These are phyloP conservation scores for Trichoderma koningii DNA, from an alignment of 2,329 filamentous ascomycete species.

Conservation along the genomic window DNA sequence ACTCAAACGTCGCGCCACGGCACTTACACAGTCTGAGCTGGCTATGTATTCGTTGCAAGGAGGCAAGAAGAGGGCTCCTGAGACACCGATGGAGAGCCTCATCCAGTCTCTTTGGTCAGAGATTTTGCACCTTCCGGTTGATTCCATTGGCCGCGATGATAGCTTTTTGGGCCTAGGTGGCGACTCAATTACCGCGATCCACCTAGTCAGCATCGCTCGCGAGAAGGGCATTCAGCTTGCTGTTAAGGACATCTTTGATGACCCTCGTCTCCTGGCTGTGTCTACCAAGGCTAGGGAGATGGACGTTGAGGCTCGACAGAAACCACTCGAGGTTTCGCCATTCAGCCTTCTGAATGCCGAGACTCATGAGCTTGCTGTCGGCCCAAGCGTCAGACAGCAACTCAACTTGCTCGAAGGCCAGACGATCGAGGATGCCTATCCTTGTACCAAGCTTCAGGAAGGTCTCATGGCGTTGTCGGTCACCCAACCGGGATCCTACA, in stretches of 20 bases:
- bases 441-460: conserved; percentile 45
- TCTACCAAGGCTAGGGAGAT: conserved; percentile 5
- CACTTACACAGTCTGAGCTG: neutral
- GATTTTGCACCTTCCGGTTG: conserved; percentile 14
- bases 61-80: conserved; percentile 8
- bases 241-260: conserved; percentile 21
- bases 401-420: neutral
- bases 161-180: conserved; percentile 35
- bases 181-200: conserved; percentile 39
- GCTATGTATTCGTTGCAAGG: conserved; percentile 13
- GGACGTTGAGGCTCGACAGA: neutral
- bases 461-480: conserved; percentile 42
- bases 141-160: conserved; percentile 28
- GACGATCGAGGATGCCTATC: conserved; percentile 41
- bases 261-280: conserved; percentile 22
- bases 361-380: neutral
- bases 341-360: conserved; percentile 5
- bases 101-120: conserved; percentile 29
- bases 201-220: conserved; percentile 20
- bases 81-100: conserved; percentile 12
- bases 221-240: conserved; percentile 20
- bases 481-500: conserved; percentile 40
- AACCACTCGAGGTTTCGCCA: neutral
- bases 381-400: neutral
- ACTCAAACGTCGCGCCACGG: neutral